phyloP scores from a whole-genome alignment of 495 filamentous ascomycete genomes.

The Xeromyces bisporus region DNA sequence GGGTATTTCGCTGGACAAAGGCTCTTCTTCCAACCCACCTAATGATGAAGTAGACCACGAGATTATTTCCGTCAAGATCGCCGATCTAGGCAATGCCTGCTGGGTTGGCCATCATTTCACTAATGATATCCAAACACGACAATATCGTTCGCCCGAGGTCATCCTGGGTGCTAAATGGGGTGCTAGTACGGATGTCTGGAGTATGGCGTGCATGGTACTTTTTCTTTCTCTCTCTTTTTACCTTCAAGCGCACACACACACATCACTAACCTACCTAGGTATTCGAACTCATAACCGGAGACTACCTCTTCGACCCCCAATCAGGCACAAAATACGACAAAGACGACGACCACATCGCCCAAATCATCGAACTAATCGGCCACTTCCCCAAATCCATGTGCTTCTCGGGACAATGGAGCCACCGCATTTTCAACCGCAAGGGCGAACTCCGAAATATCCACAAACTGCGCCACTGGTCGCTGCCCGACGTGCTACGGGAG shows the following conservation, averaged over 20 bases:
- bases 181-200: slow-evolving; percentile 97
- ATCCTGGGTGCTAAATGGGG: slow-evolving; percentile 97
- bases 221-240: slow-evolving; percentile 1
- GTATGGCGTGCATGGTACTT: slow-evolving; percentile 97
- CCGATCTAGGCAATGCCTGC: slow-evolving; percentile 94
- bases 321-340: slow-evolving; percentile 99
- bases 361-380: slow-evolving; percentile 95
- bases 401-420: slow-evolving; percentile 85
- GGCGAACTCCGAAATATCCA: slow-evolving; percentile 97
- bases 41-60: slow-evolving; percentile 39
- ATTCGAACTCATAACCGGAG: slow-evolving; percentile 94
- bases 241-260: too few species aligned
- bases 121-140: slow-evolving; percentile 95
- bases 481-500: slow-evolving; percentile 83
- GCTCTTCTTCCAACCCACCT: slow-evolving; percentile 25
- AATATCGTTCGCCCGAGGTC: slow-evolving; percentile 94
- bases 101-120: slow-evolving; percentile 99
- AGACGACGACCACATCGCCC: slow-evolving; percentile 98
- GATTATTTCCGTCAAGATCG: slow-evolving; percentile 97
- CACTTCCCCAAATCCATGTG: slow-evolving; percentile 85
- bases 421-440: slow-evolving; percentile 97
- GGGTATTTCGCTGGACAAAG: slow-evolving; percentile 82
- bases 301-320: slow-evolving; percentile 98
- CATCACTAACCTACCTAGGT: too few species aligned
- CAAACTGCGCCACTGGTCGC: slow-evolving; percentile 86